phyloP scores from a whole-genome alignment of 345 rosid species.

The Isatis tinctoria region DNA sequence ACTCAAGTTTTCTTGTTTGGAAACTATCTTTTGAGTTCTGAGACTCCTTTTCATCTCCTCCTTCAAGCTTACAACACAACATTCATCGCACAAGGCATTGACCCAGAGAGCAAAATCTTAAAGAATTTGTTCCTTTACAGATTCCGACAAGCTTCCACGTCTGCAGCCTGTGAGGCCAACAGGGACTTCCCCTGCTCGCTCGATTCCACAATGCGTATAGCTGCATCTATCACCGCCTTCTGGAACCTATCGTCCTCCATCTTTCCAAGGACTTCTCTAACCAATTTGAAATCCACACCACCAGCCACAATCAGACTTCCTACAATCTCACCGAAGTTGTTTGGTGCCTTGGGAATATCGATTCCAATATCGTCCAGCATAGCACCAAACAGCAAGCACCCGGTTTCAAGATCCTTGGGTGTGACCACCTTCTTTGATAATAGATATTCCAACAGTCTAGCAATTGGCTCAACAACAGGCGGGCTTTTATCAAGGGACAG shows the following conservation, averaged over 20 bases:
- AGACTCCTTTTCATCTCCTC: constrained; percentile 15
- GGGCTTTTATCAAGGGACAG: constrained; percentile 63
- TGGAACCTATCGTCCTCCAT: constrained; percentile 57
- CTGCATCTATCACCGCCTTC: constrained; percentile 36
- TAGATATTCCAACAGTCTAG: constrained; percentile 45
- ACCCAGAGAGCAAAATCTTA: constrained; percentile 20
- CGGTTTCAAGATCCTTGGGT: constrained; percentile 48
- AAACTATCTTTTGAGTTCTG: constrained; percentile 26
- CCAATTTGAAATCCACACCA: constrained; percentile 50
- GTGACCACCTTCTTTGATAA: constrained; percentile 47
- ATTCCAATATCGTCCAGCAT: constrained; percentile 75
- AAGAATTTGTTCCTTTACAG: constrained; percentile 26
- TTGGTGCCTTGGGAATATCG: constrained; percentile 78
- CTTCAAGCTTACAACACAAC: constrained; percentile 27
- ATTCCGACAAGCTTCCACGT: constrained; percentile 31
- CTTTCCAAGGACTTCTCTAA: constrained; percentile 52
- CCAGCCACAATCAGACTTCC: constrained; percentile 53
- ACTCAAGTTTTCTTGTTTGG: not conserved
- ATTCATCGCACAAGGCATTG: constrained; percentile 17
- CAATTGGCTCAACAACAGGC: constrained; percentile 44
- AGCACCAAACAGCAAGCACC: constrained; percentile 52
- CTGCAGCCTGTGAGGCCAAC: constrained; percentile 26
- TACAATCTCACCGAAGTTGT: constrained; percentile 61
- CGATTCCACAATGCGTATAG: constrained; percentile 18
- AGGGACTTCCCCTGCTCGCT: constrained; percentile 25